phyloP scores from a whole-genome alignment of 352 stramenopile species.

The Blastocystis hominis region DNA sequence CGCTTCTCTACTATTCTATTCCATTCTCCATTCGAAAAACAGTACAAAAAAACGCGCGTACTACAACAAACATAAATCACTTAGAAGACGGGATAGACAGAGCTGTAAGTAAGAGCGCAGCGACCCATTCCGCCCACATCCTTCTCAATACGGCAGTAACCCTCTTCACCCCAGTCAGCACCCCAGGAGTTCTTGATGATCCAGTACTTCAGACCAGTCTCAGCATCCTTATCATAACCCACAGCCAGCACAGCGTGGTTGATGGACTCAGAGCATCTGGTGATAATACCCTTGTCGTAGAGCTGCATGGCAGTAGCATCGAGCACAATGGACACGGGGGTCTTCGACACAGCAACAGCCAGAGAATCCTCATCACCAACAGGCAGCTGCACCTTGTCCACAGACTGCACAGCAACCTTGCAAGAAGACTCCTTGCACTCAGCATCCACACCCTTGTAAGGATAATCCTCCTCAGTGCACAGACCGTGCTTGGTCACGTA shows the following conservation, averaged over 20 bases:
- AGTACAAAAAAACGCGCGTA: no score
- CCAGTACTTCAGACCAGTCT: slow-evolving; percentile 78
- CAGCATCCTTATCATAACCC: slow-evolving; percentile 77
- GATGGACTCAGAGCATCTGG: slow-evolving; percentile 65
- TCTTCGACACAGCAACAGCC: slow-evolving; percentile 73
- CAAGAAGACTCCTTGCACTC: slow-evolving; percentile 59
- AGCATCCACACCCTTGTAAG: slow-evolving; percentile 67
- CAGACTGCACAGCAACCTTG: slow-evolving; percentile 61
- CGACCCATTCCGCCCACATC: slow-evolving; percentile 49
- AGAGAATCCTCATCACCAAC: slow-evolving; percentile 68
- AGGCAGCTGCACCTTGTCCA: slow-evolving; percentile 60
- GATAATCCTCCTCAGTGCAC: slow-evolving; percentile 70
- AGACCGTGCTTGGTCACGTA: slow-evolving; percentile 77
- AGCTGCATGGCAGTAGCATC: slow-evolving; percentile 68
- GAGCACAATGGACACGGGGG: slow-evolving; percentile 75
- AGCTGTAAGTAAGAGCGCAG: slow-evolving; percentile 56
- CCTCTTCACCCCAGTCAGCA: slow-evolving; percentile 61
- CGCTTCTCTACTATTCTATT: no score
- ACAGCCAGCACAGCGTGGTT: slow-evolving; percentile 85
- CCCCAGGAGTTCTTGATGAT: slow-evolving; percentile 85
- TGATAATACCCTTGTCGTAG: slow-evolving; percentile 67
- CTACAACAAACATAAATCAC: background rate
- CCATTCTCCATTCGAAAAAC: no score
- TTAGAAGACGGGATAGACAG: slow-evolving; percentile 56
- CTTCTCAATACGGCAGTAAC: slow-evolving; percentile 62